Base-by-base conservation (phyloP, 306 rosid species). In the Gleditsia sinensis region DNA sequence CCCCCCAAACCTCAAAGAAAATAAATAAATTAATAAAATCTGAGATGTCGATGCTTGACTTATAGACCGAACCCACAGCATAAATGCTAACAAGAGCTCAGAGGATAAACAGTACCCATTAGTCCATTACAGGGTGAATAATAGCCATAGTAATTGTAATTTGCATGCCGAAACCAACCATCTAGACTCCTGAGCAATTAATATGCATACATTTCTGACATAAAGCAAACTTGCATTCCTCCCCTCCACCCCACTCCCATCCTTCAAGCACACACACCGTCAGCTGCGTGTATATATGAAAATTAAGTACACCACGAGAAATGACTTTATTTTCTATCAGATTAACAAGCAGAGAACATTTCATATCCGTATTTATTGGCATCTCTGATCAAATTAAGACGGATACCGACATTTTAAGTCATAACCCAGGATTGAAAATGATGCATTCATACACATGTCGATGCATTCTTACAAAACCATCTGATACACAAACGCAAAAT, bases 401-500 rank as follows among this genome's bases (percentile, higher is more conserved):
- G 68, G 16, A 6, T 42, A 27, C 12, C 42, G 55, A 27, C n/a
- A 9, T 43, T n/a, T 25, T 27, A 0, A 42, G 11, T 9, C 40
- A 60, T 6, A 9, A 33, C 28, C 55, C 6, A 20, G 42, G 24
- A 66, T 24, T 66, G 21, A 25, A 27, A 66, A 21, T 42, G 19
- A 5, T 16, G 11, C 32, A 25, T 4, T 24, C 25, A 66, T 42
- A 12, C 32, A 65, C 34, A 24, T 7, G 20, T 9, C 21, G 24
- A 42, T 65, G 12, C 37, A 34, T 36, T 76, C 70, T 25, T 3
- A 58, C 13, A 23, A 25, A 82, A 51, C 16, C 17, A 57, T 9
- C 0, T 34, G 69, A 75, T 53, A 71, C 66, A 50, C 6, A 76
- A 60, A 80, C 46, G 46, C 70, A 48, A 71, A 51, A 74, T 53